Evolutionary conservation across 2,329 filamentous ascomycete species (phyloP).

Genomic region (Pseudogymnoascus sp.): DNA sequence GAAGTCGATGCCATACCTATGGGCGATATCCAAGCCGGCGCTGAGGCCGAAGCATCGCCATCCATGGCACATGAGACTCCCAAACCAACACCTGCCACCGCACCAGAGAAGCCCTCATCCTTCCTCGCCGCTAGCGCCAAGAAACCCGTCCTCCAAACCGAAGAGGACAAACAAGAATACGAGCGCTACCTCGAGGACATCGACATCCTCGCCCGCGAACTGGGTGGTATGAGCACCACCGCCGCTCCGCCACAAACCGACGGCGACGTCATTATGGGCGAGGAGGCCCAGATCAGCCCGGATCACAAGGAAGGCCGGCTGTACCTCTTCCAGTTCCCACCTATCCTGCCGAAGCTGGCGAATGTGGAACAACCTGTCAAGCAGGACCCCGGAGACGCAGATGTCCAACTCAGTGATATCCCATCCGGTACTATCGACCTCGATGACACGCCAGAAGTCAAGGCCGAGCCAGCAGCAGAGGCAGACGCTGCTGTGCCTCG

Average conservation of each 20-base stretch:
- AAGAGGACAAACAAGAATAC: constrained; percentile 43
- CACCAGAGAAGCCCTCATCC: neutral
- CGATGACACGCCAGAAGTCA: constrained; percentile 11
- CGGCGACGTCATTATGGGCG: constrained; percentile 30
- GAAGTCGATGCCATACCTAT: constrained; percentile 9
- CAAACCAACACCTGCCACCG: neutral
- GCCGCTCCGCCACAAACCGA: constrained; percentile 23
- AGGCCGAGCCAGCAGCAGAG: constrained; percentile 29
- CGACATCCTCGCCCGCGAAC: constrained; percentile 36
- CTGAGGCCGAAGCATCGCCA: neutral
- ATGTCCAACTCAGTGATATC: constrained; percentile 15
- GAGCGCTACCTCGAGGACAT: constrained; percentile 38
- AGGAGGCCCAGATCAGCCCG: neutral
- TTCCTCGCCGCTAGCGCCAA: constrained; percentile 12
- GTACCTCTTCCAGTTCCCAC: constrained; percentile 58
- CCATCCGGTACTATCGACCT: neutral
- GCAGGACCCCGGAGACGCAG: constrained; percentile 10
- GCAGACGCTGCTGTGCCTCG: constrained; percentile 9
- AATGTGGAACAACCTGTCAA: constrained; percentile 16
- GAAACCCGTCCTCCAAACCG: constrained; percentile 39
- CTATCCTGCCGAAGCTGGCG: constrained; percentile 46
- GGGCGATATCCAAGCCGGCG: neutral
- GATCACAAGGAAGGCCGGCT: constrained; percentile 42
- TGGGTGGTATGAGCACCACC: constrained; percentile 32
- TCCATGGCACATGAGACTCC: neutral